Evolutionary conservation across 148 eudicot genomes (phyloP).

Genomic region (Pouteria glomerata): DNA sequence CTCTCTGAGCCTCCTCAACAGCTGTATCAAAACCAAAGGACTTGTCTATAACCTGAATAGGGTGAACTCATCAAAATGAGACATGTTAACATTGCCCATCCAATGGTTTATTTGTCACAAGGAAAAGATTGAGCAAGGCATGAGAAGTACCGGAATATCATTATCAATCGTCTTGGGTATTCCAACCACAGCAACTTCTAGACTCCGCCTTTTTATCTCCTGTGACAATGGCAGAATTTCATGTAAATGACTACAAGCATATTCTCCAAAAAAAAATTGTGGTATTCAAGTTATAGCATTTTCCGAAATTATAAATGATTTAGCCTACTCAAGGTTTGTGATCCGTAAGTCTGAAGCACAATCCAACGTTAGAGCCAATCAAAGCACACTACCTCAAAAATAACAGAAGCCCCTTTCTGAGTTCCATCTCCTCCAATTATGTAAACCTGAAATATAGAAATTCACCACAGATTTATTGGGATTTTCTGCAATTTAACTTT

Average conservation of each 20-base stretch:
- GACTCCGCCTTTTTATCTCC: slow-evolving; percentile 52
- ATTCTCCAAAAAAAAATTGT: neutral
- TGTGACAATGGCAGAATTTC: slow-evolving; percentile 8
- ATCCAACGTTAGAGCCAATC: no score
- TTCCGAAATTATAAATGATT: no score
- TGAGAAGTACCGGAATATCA: slow-evolving; percentile 44
- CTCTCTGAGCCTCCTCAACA: slow-evolving; percentile 52
- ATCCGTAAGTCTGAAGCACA: no score
- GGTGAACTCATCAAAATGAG: neutral
- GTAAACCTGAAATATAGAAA: slow-evolving; percentile 28
- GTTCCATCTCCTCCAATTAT: slow-evolving; percentile 63
- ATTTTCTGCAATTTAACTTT: slow-evolving; percentile 1
- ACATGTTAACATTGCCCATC: neutral
- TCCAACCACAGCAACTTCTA: slow-evolving; percentile 48
- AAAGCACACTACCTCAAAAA: slow-evolving; percentile 36
- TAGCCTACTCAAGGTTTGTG: no score
- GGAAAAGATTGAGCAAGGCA: neutral
- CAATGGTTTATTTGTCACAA: neutral
- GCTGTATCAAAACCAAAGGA: slow-evolving; percentile 54
- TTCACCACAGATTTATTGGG: neutral
- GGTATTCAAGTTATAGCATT: neutral
- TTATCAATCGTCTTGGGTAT: slow-evolving; percentile 59
- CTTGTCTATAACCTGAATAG: slow-evolving; percentile 35
- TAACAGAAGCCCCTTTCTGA: slow-evolving; percentile 50
- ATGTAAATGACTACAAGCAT: neutral